Conservation (phyloP, 768 basidiomycete species). For the Mycena belliarum region DNA sequence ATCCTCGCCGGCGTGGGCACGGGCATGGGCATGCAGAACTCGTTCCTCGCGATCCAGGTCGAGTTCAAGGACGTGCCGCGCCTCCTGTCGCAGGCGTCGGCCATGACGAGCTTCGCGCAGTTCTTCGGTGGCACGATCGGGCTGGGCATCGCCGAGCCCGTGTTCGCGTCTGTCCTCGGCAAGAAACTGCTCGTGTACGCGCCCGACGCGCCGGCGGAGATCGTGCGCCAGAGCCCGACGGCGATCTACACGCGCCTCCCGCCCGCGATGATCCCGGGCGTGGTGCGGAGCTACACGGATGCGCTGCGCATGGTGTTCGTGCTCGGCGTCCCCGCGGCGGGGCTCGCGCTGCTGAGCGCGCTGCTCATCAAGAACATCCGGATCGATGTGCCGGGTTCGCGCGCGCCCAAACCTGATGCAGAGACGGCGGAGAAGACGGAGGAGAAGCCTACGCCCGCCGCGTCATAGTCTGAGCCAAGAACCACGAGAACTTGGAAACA, state of each 20-base stretch:
- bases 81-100: constrained; percentile 19
- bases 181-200: constrained; percentile 16
- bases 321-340: no score
- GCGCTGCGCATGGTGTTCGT: constrained; percentile 12
- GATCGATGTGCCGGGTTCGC: no score
- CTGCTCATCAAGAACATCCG: no score
- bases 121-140: constrained; percentile 20
- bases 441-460: no score
- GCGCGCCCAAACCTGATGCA: no score
- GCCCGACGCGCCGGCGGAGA: constrained; percentile 12
- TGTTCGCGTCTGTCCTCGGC: constrained; percentile 14
- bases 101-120: constrained; percentile 20
- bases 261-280: constrained; percentile 17
- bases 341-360: no score
- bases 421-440: no score
- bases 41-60: constrained; percentile 23
- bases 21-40: constrained; percentile 24
- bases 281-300: constrained; percentile 12
- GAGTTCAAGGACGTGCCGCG: constrained; percentile 7
- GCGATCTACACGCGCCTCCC: constrained; percentile 15
- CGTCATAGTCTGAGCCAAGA: no score
- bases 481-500: no score
- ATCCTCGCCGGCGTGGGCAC: constrained; percentile 22
- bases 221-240: constrained; percentile 18
- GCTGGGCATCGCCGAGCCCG: constrained; percentile 14